phyloP scores from a whole-genome alignment of 805 yeast genomes.

The Lipomyces oligophaga region DNA sequence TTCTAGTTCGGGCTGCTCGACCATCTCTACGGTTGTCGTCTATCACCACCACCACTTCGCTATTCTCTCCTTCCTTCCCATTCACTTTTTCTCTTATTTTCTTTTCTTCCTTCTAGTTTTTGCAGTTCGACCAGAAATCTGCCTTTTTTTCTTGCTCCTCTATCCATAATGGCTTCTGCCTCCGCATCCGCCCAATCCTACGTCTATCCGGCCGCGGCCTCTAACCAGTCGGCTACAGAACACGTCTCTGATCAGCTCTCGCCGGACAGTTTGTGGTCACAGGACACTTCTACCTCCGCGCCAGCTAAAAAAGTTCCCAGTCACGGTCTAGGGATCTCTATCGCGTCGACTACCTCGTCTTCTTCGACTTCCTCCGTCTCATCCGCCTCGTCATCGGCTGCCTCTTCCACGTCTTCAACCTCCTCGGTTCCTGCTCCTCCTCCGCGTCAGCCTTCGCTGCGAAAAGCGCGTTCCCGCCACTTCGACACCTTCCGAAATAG shows the following conservation, averaged over 20 bases:
- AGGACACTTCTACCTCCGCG: no score
- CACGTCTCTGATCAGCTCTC: constrained; percentile 5
- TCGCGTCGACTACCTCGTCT: constrained; percentile 2
- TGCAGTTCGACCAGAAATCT: neutral
- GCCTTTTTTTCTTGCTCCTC: neutral
- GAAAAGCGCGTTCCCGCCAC: constrained; percentile 27
- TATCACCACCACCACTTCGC: neutral
- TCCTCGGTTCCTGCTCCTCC: neutral
- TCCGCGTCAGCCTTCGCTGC: constrained; percentile 8
- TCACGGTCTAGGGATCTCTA: no score
- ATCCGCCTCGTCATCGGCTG: constrained; percentile 1
- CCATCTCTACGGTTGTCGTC: neutral
- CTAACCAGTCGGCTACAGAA: constrained; percentile 8
- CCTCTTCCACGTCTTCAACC: constrained; percentile 5
- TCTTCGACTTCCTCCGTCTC: constrained; percentile 5
- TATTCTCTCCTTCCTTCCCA: neutral
- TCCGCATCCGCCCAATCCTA: constrained; percentile 1
- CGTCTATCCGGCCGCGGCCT: constrained; percentile 13
- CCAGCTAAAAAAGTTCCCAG: no score
- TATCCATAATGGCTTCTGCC: neutral
- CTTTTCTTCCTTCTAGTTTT: neutral
- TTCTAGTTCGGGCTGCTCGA: constrained; percentile 7
- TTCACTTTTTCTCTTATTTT: neutral
- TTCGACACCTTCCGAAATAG: constrained; percentile 22
- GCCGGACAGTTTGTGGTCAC: constrained; percentile 8